Evolutionary conservation across 371 early-diverging fungal species (phyloP), one percentile per base, ranked within the genome.

Genomic region (Mortierella sp.): DNA sequence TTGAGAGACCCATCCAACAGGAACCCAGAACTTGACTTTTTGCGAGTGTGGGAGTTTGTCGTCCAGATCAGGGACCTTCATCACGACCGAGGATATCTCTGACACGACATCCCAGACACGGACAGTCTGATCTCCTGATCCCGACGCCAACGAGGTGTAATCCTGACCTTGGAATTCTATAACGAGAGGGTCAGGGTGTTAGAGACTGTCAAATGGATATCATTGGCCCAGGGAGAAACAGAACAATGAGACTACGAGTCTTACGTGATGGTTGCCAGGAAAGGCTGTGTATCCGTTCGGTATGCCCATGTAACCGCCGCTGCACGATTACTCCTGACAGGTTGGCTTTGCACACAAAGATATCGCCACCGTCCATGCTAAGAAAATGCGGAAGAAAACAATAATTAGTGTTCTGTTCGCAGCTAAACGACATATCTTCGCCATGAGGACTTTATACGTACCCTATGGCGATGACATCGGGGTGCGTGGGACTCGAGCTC

Each of bases 41-140:
- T 70, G 75, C 27, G 74, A 27, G 0, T 75, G 63, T 0, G 68
- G 71, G 4, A 70, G 29, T 18, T 70, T 79, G 1, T 70, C 44
- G 18, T 79, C 78, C 10, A 38, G 29, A 0, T 82, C 86, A 1
- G 86, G 86, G 6, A 79, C 27, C 8, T 35, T 41, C n/a, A 79
- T 46, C 4, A 77, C 46, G 27, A 58, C 70, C n/a, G 38, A 44
- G 16, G 77, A 43, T 2, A 32, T 16, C 21, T 75, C 77, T 14
- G 71, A 85, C 35, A 85, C 80, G 12, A 88, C 72, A 71, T 88
- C 80, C 89, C 89, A 89, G 24, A 88, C 68, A 38, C 87, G 77
- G 11, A 89, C 80, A 4, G 88, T 88, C 70, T 84, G 82, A 74
- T 89, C 89, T 35, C 84, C 78, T 46, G 88, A 87, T 55, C 88